phyloP scores from a whole-genome alignment of 768 basidiomycete genomes.

The Leccinum subtestaceum region DNA sequence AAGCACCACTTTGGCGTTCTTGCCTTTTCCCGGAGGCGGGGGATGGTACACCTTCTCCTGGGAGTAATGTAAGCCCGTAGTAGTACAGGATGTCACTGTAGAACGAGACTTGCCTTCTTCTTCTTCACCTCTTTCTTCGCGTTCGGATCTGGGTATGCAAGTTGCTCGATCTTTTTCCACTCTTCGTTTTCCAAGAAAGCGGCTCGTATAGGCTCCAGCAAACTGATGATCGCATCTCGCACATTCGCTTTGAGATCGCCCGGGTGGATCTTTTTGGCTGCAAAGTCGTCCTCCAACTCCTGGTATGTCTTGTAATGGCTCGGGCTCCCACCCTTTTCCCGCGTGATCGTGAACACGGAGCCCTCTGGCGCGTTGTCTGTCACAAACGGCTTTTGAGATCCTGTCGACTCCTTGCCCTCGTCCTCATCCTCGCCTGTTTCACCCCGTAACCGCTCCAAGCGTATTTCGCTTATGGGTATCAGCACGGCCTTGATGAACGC shows the following conservation, averaged over 20 bases:
- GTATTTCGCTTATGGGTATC: conserved; percentile 80
- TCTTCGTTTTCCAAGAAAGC: conserved; percentile 75
- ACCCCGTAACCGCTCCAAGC: conserved; percentile 55
- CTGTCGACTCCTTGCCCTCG: conserved; percentile 45
- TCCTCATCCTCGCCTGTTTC: conserved; percentile 40
- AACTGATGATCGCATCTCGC: conserved; percentile 62
- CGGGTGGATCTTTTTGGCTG: conserved; percentile 76
- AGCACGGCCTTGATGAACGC: conserved; percentile 85
- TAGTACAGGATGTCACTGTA: neutral
- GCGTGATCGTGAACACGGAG: conserved; percentile 74
- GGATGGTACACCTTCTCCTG: conserved; percentile 84
- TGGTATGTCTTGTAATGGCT: conserved; percentile 70
- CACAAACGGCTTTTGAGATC: conserved; percentile 62
- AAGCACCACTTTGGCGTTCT: conserved; percentile 33
- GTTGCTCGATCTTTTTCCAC: conserved; percentile 72
- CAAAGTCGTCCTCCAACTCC: conserved; percentile 72
- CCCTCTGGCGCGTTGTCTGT: conserved; percentile 71
- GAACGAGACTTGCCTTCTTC: conserved; percentile 46
- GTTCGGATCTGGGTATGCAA: conserved; percentile 83
- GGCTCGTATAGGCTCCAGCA: conserved; percentile 80
- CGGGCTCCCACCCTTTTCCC: conserved; percentile 74
- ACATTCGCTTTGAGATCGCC: conserved; percentile 86
- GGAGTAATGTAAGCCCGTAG: neutral
- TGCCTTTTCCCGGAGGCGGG: conserved; percentile 79
- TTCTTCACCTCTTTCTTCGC: conserved; percentile 58